Conservation (phyloP, 1,139 yeast genomes). For the Candida labiduridarum region DNA sequence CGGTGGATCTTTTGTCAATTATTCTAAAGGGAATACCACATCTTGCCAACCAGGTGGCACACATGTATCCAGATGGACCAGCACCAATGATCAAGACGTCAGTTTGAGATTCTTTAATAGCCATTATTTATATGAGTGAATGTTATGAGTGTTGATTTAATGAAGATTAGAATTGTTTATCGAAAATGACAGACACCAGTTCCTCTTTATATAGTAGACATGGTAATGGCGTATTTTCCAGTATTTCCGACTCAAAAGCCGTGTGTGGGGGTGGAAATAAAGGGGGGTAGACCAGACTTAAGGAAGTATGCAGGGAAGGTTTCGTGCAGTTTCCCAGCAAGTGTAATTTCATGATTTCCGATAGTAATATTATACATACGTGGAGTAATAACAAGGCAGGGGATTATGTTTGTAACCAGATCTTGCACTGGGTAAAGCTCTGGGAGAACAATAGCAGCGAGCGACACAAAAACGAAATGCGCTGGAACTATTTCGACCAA, state of each 20-base stretch:
- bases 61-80: constrained; percentile 36
- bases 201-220: not conserved
- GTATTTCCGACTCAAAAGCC: not conserved
- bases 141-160: not conserved
- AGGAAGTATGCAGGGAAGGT: not conserved
- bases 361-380: no score
- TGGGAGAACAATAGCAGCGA: no score
- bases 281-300: not conserved
- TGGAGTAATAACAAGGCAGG: no score
- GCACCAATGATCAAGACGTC: constrained; percentile 39
- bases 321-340: not conserved
- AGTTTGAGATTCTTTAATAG: constrained; percentile 22
- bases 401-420: no score
- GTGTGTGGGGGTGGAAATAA: not conserved
- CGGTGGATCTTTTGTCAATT: constrained; percentile 30
- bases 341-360: no score
- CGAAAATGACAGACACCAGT: no score
- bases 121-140: not conserved
- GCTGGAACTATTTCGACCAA: no score
- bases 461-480: no score
- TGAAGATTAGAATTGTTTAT: not conserved
- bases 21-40: constrained; percentile 31
- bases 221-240: not conserved
- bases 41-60: constrained; percentile 30
- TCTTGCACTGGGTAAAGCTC: no score